Base-by-base conservation (phyloP, 2,329 filamentous ascomycete species). In the Sporothrix humicola region DNA sequence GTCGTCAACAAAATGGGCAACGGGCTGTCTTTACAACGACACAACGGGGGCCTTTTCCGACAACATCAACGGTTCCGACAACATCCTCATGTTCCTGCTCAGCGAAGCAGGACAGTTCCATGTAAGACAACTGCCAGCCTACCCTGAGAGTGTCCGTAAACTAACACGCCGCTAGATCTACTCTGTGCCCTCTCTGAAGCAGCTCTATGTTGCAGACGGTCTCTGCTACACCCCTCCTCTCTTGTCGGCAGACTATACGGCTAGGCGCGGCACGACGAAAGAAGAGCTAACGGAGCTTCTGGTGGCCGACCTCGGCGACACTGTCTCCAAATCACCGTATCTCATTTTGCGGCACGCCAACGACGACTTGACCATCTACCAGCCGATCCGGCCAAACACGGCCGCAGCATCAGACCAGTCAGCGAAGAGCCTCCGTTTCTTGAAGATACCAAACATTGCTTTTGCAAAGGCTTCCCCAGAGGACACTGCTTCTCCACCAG, bases 301-400 rank as follows among this genome's bases (percentile, higher is more conserved):
- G 8, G 88, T 98, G 6, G 91, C 94, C 48, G 92, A 98, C 76
- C 87, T 99, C 13, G 96, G 96, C 37, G 93, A 97, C 78, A 83
- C 86, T 4, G 89, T 89, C 10, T 86, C 87, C 26, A 90, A 88
- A 75, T 89, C 88, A 2, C 94, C 95, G 7, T 93, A 97, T 80
- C 85, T 99, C 23, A 91, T 98, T 77, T 84, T 95, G 42, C 92
- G 95, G 69, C 93, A 93, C 68, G 87, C 88, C 10, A 91, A 89
- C 74, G 92, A 97, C 76, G 95, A 98, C 79, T 84, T 98, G 48
- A 92, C 92, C 12, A 87, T 98, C 63, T 99, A 98, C 80, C 90
- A 96, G 79, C 94, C 95, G 1, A 92, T 94, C 77, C 86, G 88
- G 58, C 80, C 81, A 73, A 80, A 78, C 26, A 81, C 81, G 73